These are phyloP conservation scores for Arthrocladium fulminans DNA, from an alignment of 2,329 filamentous ascomycete species.

Conservation along the genomic window DNA sequence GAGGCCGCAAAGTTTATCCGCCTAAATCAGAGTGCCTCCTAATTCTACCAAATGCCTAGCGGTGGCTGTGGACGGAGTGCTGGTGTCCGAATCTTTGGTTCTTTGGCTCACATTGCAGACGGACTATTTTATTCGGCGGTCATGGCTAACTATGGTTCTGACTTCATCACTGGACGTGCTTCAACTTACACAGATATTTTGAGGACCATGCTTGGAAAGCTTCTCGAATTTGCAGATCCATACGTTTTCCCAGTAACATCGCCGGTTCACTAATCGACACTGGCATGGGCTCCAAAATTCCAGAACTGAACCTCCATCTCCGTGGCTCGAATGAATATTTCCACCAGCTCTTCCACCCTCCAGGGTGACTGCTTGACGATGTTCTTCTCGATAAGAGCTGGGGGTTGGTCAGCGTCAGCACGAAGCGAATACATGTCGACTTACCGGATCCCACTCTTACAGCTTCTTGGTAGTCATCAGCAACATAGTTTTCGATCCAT, in stretches of 20 bases:
- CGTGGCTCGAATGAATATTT: conserved; percentile 80
- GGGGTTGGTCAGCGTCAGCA: conserved; percentile 11
- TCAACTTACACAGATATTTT: no score
- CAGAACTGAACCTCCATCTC: conserved; percentile 68
- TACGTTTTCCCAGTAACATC: neutral
- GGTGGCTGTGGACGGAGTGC: no score
- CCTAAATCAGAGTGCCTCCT: no score
- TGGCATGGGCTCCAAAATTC: conserved; percentile 51
- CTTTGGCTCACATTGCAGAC: no score
- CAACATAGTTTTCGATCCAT: conserved; percentile 86
- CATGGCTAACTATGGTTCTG: no score
- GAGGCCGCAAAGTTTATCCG: no score
- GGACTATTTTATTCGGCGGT: no score
- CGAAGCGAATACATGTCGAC: conserved; percentile 20
- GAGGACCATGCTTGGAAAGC: no score
- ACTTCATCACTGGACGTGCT: no score
- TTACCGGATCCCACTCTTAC: conserved; percentile 62
- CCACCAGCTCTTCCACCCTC: conserved; percentile 71
- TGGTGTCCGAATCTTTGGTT: no score
- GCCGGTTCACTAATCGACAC: neutral
- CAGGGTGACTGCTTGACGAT: conserved; percentile 62
- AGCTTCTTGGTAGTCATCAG: conserved; percentile 66
- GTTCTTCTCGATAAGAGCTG: conserved; percentile 67
- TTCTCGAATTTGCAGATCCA: neutral
- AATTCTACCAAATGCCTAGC: no score